Percentiles rank a stretch among this genome's conserved stretches.
These are phyloP conservation scores for Heritiera littoralis DNA, from an alignment of 345 rosid species.

Conservation along the genomic window DNA sequence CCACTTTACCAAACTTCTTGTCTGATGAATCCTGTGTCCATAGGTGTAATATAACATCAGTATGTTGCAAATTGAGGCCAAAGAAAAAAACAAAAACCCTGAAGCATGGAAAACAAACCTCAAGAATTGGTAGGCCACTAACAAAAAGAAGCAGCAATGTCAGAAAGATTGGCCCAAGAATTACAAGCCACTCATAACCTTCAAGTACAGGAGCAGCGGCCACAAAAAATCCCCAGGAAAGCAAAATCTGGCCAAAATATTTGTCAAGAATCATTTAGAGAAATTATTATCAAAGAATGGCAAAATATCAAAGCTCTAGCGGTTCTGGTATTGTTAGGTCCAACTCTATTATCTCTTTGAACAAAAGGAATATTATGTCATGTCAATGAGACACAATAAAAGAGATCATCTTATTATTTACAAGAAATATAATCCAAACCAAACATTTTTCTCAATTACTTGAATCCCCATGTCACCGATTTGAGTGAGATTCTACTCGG, in stretches of 20 bases:
- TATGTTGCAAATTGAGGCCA: background rate
- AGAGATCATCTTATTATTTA: background rate
- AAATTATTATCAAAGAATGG: background rate
- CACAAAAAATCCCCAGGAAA: slow-evolving; percentile 92
- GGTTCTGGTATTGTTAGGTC: background rate
- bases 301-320: background rate
- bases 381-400: background rate
- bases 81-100: background rate
- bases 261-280: background rate
- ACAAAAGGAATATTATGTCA: background rate
- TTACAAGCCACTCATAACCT: slow-evolving; percentile 82
- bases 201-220: slow-evolving; percentile 71
- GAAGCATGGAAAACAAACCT: slow-evolving; percentile 48
- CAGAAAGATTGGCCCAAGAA: slow-evolving; percentile 80
- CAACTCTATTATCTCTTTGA: background rate
- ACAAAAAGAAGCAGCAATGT: slow-evolving; percentile 78
- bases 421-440: background rate
- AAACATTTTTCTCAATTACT: slow-evolving; percentile 3
- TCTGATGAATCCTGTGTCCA: slow-evolving; percentile 71
- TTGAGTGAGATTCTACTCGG: background rate
- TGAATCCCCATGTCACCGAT: background rate
- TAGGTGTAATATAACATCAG: background rate
- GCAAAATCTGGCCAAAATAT: slow-evolving; percentile 53
- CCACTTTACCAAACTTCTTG: slow-evolving; percentile 65
- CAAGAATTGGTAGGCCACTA: slow-evolving; percentile 92